Conservation (phyloP, 2,329 filamentous ascomycete species). For the Mycosphaerella arachidis region DNA sequence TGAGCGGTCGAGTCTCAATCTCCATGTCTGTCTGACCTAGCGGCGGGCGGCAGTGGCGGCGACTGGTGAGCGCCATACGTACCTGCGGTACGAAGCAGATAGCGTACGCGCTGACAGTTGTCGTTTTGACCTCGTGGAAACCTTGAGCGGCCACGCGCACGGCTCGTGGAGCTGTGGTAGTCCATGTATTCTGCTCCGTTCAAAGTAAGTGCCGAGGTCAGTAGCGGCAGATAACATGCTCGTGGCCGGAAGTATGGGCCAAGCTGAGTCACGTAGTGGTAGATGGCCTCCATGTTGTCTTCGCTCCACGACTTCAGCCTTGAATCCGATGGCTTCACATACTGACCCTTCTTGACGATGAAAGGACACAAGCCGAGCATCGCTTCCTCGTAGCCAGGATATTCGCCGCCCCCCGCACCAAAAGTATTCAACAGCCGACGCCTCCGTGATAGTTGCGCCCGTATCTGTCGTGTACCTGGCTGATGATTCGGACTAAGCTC, state of each 20-base stretch:
- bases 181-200: background rate
- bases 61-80: background rate
- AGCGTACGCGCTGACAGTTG: background rate
- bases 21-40: background rate
- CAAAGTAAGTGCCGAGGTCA: background rate
- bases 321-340: background rate
- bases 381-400: background rate
- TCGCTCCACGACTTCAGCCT: background rate
- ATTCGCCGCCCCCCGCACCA: background rate
- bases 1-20: background rate
- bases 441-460: background rate
- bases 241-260: background rate
- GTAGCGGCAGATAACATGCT: background rate
- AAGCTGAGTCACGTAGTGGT: background rate
- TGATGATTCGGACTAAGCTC: background rate
- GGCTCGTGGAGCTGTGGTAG: background rate
- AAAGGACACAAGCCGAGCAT: background rate
- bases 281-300: background rate
- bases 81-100: background rate
- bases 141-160: background rate
- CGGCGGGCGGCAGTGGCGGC: background rate
- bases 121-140: background rate
- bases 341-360: background rate
- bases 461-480: background rate
- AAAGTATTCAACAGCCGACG: background rate